Evolutionary conservation across 352 stramenopile genomes (phyloP), one percentile per base, ranked within the genome.

Genomic region (Globisporangium cylindrosporum): DNA sequence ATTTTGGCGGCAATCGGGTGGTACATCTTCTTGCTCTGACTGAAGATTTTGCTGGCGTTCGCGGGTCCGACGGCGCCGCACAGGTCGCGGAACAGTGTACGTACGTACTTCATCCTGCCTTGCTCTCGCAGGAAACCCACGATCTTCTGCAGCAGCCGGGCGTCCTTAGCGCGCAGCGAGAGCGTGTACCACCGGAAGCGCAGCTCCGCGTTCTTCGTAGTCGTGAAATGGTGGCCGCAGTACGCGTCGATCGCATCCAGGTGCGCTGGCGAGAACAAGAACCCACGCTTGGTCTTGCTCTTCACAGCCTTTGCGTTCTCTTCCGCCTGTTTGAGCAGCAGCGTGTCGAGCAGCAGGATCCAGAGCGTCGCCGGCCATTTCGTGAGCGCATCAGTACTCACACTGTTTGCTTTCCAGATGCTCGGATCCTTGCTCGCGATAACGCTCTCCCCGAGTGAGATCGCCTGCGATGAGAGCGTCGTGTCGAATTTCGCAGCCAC

Each of bases 401-500:
- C 68, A 6, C 29, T 38, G 18, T 18, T 51, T 1, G 43, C 18
- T 25, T 20, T 36, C 81, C 81, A 89, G 43, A 59, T 77, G 3
- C 68, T 48, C 1, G 64, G 12, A 27, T 87, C 67, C 12, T 67
- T 53, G n/a, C 53, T 76, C 18, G 54, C 27, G n/a, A 63, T 29
- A 38, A 90, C 82, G 20, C 73, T 61, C 56, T 88, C 75, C 29
- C 72, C 81, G 24, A 90, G 54, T 32, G 64, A 59, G 4, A 79
- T 81, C 34, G 80, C 79, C 59, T 80, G 76, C 20, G 64, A 57
- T 0, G 81, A 84, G 36, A 97, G 79, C 12, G 90, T 94, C 57
- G 82, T 90, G 79, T 98, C 93, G 72, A 98, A 98, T 55, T 82
- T 80, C n/a, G 90, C 88, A 1, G 81, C 77, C n/a, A 92, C 78